Percentiles rank a stretch among this genome's conserved stretches.
phyloP scores from a whole-genome alignment of 202 grass and related monocot species.

The Eragrostis tef region DNA sequence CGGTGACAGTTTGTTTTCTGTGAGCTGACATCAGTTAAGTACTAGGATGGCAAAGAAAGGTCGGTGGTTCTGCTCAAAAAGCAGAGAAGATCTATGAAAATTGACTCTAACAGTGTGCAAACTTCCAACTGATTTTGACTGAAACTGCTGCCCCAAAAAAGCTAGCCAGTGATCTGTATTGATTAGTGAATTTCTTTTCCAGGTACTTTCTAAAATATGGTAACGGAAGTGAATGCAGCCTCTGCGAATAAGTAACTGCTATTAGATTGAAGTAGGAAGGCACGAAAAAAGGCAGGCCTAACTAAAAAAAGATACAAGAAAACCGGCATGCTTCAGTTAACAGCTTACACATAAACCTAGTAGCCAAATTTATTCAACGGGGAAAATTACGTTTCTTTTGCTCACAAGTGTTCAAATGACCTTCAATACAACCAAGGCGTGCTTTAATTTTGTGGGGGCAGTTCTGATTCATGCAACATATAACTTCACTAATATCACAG shows the following conservation, averaged over 20 bases:
- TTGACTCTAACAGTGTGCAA: slow-evolving; percentile 22
- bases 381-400: neutral
- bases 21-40: slow-evolving; percentile 36
- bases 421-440: neutral
- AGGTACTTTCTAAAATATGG: slow-evolving; percentile 47
- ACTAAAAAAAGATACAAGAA: slow-evolving; percentile 12
- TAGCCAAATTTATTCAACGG: neutral
- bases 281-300: neutral
- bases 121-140: slow-evolving; percentile 41
- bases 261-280: slow-evolving; percentile 47
- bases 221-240: slow-evolving; percentile 19
- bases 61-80: slow-evolving; percentile 44
- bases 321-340: neutral
- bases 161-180: slow-evolving; percentile 36
- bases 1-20: slow-evolving; percentile 38
- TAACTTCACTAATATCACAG: neutral
- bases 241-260: slow-evolving; percentile 47
- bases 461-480: neutral
- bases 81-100: slow-evolving; percentile 38
- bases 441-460: neutral
- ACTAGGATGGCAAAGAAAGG: slow-evolving; percentile 39
- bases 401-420: neutral
- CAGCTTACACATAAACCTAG: neutral
- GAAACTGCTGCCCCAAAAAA: slow-evolving; percentile 30
- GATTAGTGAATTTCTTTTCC: slow-evolving; percentile 48